Conservation (phyloP, 495 filamentous ascomycete genomes). For the Letharia columbiana region DNA sequence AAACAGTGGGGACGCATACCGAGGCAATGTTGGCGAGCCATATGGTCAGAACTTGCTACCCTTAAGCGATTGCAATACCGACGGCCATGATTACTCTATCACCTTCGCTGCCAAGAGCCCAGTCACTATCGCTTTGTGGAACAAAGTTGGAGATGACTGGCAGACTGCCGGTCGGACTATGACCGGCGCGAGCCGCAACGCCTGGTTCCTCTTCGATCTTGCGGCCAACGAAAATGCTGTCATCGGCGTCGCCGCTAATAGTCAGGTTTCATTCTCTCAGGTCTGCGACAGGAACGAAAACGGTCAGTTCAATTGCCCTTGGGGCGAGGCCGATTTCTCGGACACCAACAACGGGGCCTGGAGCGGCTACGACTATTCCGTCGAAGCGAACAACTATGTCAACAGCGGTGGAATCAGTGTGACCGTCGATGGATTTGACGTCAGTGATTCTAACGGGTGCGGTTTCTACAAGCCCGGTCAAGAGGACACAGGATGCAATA, state of each 20-base stretch:
- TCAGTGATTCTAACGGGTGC: slow-evolving; percentile 11
- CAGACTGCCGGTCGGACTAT: slow-evolving; percentile 27
- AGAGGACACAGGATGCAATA: slow-evolving; percentile 10
- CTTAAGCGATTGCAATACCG: slow-evolving; percentile 31
- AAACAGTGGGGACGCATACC: slow-evolving; percentile 28
- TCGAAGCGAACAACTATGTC: slow-evolving; percentile 17
- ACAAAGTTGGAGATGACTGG: slow-evolving; percentile 39
- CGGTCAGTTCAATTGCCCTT: slow-evolving; percentile 36
- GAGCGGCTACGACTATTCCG: slow-evolving; percentile 23
- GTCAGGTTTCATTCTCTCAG: slow-evolving; percentile 30
- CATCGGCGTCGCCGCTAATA: slow-evolving; percentile 42
- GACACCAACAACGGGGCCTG: slow-evolving; percentile 20
- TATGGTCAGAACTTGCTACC: slow-evolving; percentile 48
- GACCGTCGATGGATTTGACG: slow-evolving; percentile 9
- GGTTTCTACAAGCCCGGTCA: slow-evolving; percentile 16
- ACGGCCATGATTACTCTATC: slow-evolving; percentile 39
- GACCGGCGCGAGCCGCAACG: slow-evolving; percentile 36
- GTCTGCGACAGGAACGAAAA: slow-evolving; percentile 21
- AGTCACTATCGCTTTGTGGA: slow-evolving; percentile 45
- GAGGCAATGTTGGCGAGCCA: slow-evolving; percentile 42
- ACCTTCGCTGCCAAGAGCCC: slow-evolving; percentile 33
- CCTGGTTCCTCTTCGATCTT: slow-evolving; percentile 36
- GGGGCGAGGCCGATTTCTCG: slow-evolving; percentile 50
- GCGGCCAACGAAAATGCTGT: slow-evolving; percentile 32
- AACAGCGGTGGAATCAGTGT: slow-evolving; percentile 20